phyloP scores from a whole-genome alignment of 768 basidiomycete species.

The Podaxis pistillaris region DNA sequence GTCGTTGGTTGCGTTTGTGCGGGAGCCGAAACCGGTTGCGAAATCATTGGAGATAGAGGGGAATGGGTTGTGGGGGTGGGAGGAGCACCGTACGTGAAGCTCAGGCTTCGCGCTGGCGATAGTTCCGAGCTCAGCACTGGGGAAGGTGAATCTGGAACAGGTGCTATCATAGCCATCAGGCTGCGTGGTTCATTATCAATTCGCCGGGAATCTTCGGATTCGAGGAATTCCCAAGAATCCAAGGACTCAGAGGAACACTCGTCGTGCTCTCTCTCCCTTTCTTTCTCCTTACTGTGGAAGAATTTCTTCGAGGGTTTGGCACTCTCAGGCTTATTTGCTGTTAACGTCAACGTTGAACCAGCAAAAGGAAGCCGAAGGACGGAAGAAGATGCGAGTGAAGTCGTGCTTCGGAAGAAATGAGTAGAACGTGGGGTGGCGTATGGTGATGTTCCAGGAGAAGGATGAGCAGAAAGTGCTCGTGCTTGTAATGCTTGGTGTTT shows the following conservation, averaged over 20 bases:
- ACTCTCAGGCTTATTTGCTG: slow-evolving; percentile 30
- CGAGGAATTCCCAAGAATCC: slow-evolving; percentile 48
- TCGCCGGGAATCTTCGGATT: slow-evolving; percentile 16
- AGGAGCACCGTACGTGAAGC: slow-evolving; percentile 26
- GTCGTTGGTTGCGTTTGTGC: slow-evolving; percentile 7
- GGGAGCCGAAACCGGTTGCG: slow-evolving; percentile 13
- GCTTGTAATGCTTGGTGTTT: slow-evolving; percentile 29
- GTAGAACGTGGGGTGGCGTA: slow-evolving; percentile 34
- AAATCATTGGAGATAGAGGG: slow-evolving; percentile 10
- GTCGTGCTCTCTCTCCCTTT: slow-evolving; percentile 26
- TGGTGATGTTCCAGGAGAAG: slow-evolving; percentile 37
- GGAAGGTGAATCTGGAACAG: slow-evolving; percentile 17
- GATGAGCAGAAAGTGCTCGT: slow-evolving; percentile 41
- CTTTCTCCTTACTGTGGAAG: slow-evolving; percentile 39
- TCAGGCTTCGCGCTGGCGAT: slow-evolving; percentile 28
- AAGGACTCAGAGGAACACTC: slow-evolving; percentile 8
- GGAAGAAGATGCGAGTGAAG: slow-evolving; percentile 41
- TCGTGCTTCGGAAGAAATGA: slow-evolving; percentile 42
- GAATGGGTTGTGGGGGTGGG: slow-evolving; percentile 9
- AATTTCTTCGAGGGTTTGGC: slow-evolving; percentile 31
- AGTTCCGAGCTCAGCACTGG: slow-evolving; percentile 10
- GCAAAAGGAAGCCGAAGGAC: slow-evolving; percentile 29
- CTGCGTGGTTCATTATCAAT: slow-evolving; percentile 23
- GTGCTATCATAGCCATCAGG: slow-evolving; percentile 27
- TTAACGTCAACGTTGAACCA: slow-evolving; percentile 19